These are phyloP conservation scores for Naganishia vaughanmartiniae DNA, from an alignment of 768 basidiomycete genomes.

Conservation along the genomic window DNA sequence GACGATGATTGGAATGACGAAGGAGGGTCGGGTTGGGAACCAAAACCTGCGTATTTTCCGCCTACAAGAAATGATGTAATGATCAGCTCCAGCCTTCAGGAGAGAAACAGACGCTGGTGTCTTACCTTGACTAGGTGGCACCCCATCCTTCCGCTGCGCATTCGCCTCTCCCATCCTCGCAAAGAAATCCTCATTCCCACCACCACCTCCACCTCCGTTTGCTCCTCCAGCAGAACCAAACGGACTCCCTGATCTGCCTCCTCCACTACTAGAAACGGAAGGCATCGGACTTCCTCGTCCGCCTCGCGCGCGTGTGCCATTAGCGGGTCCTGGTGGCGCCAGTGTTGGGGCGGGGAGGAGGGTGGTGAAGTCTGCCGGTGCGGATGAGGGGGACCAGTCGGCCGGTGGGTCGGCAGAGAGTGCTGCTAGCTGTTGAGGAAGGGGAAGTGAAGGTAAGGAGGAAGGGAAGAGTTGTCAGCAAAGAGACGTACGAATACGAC, in stretches of 20 bases:
- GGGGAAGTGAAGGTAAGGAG: slow-evolving; percentile 7
- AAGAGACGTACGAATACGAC: too few species aligned
- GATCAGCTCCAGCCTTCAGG: background rate
- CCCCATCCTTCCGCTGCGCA: slow-evolving; percentile 67
- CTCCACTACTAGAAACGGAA: slow-evolving; percentile 55
- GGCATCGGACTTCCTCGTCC: slow-evolving; percentile 56
- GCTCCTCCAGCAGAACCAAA: slow-evolving; percentile 29
- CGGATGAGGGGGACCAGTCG: slow-evolving; percentile 74
- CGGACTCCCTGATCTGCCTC: slow-evolving; percentile 35
- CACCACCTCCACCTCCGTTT: slow-evolving; percentile 54
- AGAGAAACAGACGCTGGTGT: background rate
- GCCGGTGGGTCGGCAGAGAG: slow-evolving; percentile 59
- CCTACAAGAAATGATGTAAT: slow-evolving; percentile 28
- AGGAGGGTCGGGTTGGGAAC: slow-evolving; percentile 66
- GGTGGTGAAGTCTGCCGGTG: slow-evolving; percentile 58
- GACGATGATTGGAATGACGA: slow-evolving; percentile 55
- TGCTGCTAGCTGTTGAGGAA: slow-evolving; percentile 65
- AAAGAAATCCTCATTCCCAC: slow-evolving; percentile 83
- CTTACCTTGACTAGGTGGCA: slow-evolving; percentile 83
- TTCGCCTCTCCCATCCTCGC: slow-evolving; percentile 79
- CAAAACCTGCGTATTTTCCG: slow-evolving; percentile 89
- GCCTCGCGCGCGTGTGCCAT: slow-evolving; percentile 62
- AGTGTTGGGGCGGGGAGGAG: slow-evolving; percentile 66
- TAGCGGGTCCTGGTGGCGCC: slow-evolving; percentile 70
- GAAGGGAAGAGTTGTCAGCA: background rate